These are phyloP conservation scores for Cystobasidium tubakii DNA, from an alignment of 768 basidiomycete species.

Conservation along the genomic window DNA sequence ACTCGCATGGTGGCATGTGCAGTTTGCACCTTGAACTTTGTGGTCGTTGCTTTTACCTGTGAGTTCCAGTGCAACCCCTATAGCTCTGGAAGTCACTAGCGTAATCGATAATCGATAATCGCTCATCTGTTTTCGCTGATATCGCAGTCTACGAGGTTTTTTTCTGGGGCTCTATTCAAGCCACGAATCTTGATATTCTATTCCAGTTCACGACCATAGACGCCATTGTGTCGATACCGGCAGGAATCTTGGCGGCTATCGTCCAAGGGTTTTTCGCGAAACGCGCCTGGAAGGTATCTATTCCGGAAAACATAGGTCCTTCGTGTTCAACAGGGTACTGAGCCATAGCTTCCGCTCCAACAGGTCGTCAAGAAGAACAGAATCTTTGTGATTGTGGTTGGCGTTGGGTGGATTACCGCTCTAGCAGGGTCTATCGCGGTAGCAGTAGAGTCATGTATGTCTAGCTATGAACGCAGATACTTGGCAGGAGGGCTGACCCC, in stretches of 20 bases:
- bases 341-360: not conserved
- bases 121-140: not conserved
- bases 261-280: constrained; percentile 11
- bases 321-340: too few species aligned
- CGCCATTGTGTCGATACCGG: constrained; percentile 10
- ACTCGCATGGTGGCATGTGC: not conserved
- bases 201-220: not conserved
- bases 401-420: not conserved
- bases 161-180: constrained; percentile 1
- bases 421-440: constrained; percentile 4
- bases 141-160: constrained; percentile 1
- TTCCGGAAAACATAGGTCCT: too few species aligned
- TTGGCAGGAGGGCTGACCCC: not conserved
- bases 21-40: not conserved
- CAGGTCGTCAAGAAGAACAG: constrained; percentile 10
- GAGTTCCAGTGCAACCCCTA: not conserved
- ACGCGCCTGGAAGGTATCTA: constrained; percentile 15
- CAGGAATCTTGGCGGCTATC: not conserved
- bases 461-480: not conserved
- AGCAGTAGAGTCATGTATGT: not conserved
- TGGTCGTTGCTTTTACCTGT: not conserved
- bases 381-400: not conserved
- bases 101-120: too few species aligned
- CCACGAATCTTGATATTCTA: not conserved
- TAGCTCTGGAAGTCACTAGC: too few species aligned